phyloP scores from a whole-genome alignment of 2,329 filamentous ascomycete genomes.

The Xylariomycetidae sp. region DNA sequence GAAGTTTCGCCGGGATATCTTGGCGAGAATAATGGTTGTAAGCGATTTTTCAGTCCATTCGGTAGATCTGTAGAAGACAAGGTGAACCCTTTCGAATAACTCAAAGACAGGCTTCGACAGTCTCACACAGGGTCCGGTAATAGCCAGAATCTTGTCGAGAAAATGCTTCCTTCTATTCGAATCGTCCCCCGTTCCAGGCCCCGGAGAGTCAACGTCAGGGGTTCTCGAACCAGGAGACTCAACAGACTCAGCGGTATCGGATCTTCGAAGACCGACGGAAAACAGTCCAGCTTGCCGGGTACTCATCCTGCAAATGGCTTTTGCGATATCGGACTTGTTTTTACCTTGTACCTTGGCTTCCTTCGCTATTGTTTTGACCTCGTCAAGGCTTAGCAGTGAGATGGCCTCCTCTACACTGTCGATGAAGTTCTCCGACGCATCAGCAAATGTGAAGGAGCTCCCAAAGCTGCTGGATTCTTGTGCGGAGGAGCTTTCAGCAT shows the following conservation, averaged over 20 bases:
- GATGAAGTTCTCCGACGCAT: constrained; percentile 68
- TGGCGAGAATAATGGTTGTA: constrained; percentile 88
- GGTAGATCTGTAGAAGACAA: constrained; percentile 93
- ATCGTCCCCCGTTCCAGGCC: constrained; percentile 24
- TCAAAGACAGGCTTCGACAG: constrained; percentile 67
- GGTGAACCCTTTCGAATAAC: constrained; percentile 87
- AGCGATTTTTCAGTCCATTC: constrained; percentile 97
- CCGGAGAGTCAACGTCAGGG: constrained; percentile 26
- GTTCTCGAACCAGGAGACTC: constrained; percentile 40
- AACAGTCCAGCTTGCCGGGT: constrained; percentile 70
- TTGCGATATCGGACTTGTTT: constrained; percentile 75
- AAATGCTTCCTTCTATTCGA: constrained; percentile 70
- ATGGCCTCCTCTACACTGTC: constrained; percentile 77
- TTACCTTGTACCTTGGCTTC: constrained; percentile 82
- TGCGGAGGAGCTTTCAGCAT: constrained; percentile 30
- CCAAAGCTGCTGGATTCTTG: constrained; percentile 42
- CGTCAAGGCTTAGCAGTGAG: constrained; percentile 74
- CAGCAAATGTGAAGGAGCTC: constrained; percentile 68
- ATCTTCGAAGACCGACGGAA: constrained; percentile 60
- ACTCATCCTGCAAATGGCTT: constrained; percentile 67
- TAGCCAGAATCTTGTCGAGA: constrained; percentile 66
- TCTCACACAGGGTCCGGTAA: constrained; percentile 77
- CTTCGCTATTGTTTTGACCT: constrained; percentile 77
- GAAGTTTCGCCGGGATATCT: constrained; percentile 82
- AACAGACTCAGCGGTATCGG: constrained; percentile 52